Conservation (phyloP, 495 filamentous ascomycete genomes). For the Aspergillus ellipticus region DNA sequence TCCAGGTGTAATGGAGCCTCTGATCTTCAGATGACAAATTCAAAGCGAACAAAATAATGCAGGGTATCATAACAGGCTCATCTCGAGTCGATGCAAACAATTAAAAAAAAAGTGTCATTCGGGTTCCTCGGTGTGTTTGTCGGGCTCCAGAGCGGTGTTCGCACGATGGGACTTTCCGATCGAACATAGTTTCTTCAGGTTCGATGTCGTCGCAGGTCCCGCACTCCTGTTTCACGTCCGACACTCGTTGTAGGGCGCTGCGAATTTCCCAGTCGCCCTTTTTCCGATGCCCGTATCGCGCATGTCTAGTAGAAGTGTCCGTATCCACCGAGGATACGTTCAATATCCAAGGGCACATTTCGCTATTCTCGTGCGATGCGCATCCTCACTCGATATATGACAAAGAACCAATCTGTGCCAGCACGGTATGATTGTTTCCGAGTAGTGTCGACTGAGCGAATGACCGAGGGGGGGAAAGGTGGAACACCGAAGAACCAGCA, state of each 20-base stretch:
- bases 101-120: not conserved
- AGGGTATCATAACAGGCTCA: not conserved
- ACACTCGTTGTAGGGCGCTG: not conserved
- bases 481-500: slow-evolving; percentile 9
- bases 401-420: slow-evolving; percentile 12
- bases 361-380: not conserved
- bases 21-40: not conserved
- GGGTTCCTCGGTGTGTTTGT: not conserved
- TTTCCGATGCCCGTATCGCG: not conserved
- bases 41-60: not conserved
- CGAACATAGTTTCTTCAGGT: not conserved
- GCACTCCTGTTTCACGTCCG: not conserved
- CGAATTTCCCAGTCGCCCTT: not conserved
- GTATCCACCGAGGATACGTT: not conserved
- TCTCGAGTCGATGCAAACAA: not conserved
- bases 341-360: not conserved
- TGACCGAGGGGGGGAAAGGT: slow-evolving; percentile 1
- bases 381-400: not conserved
- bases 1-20: not conserved
- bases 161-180: not conserved
- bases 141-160: not conserved
- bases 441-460: slow-evolving; percentile 6
- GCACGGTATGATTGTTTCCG: slow-evolving; percentile 11
- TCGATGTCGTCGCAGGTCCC: not conserved
- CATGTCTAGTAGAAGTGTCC: not conserved